Evolutionary conservation across 2,329 filamentous ascomycete genomes (phyloP).

Genomic region (Colletotrichum sp.): DNA sequence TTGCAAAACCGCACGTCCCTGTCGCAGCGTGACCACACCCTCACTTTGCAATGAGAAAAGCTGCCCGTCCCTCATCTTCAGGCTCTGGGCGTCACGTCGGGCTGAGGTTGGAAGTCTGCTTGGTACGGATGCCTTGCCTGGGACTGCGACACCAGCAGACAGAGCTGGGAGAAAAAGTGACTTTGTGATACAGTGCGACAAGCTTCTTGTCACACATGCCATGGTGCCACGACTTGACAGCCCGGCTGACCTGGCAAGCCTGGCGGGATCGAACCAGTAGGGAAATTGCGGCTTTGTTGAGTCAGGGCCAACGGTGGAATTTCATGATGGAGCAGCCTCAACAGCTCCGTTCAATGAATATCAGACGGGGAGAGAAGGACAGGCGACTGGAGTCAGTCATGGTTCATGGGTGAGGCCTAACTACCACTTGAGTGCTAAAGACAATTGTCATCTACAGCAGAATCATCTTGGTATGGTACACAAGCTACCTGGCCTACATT

Average conservation of each 20-base stretch:
- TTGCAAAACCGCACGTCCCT: background rate
- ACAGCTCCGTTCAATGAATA: background rate
- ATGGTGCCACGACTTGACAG: background rate
- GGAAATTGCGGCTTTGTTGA: background rate
- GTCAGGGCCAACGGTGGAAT: background rate
- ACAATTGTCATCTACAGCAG: background rate
- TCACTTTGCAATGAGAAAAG: background rate
- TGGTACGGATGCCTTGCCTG: background rate
- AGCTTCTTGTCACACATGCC: background rate
- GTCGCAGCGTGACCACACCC: background rate
- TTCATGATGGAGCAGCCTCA: background rate
- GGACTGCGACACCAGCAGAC: background rate
- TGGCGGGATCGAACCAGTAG: background rate
- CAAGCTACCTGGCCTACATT: background rate
- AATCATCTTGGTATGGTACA: background rate
- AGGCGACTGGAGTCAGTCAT: background rate
- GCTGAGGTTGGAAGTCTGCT: background rate
- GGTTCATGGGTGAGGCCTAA: background rate
- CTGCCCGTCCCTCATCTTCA: background rate
- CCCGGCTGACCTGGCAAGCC: slow-evolving; percentile 2
- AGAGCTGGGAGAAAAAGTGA: background rate
- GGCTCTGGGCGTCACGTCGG: background rate
- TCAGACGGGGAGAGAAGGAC: background rate
- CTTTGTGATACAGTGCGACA: background rate
- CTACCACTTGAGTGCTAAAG: background rate